These are phyloP conservation scores for Beauveria pseudobassiana DNA, from an alignment of 2,329 filamentous ascomycete genomes.

Conservation along the genomic window DNA sequence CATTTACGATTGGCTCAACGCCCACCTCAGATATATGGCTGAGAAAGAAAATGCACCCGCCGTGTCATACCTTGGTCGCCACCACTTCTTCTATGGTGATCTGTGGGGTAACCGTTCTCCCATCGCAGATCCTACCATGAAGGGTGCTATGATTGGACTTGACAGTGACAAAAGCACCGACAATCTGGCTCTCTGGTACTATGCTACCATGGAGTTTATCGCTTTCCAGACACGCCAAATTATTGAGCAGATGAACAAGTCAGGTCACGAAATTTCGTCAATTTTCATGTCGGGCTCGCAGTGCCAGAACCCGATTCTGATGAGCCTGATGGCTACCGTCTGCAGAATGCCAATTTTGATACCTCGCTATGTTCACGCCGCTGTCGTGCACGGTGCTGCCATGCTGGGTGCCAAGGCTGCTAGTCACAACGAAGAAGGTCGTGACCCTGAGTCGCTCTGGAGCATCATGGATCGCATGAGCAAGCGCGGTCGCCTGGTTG, in stretches of 20 bases:
- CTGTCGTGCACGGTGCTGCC: constrained; percentile 94
- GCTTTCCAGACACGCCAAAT: constrained; percentile 95
- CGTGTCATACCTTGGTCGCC: constrained; percentile 78
- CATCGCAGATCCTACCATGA: constrained; percentile 88
- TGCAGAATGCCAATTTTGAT: constrained; percentile 92
- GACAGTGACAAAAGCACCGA: constrained; percentile 81
- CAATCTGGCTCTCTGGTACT: constrained; percentile 85
- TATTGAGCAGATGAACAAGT: constrained; percentile 83
- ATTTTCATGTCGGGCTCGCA: constrained; percentile 99
- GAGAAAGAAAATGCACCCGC: constrained; percentile 63
- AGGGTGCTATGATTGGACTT: constrained; percentile 78
- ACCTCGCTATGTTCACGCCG: constrained; percentile 87
- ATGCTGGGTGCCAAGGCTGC: constrained; percentile 99
- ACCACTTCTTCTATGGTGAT: constrained; percentile 98
- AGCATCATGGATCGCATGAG: constrained; percentile 97
- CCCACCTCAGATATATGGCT: constrained; percentile 71
- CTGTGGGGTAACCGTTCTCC: constrained; percentile 95
- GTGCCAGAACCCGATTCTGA: constrained; percentile 90
- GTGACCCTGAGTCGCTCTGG: constrained; percentile 83
- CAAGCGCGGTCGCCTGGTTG: constrained; percentile 80
- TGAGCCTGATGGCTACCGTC: constrained; percentile 82
- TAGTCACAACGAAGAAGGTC: constrained; percentile 58
- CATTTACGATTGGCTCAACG: constrained; percentile 93
- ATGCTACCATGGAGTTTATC: constrained; percentile 96
- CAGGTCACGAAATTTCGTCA: constrained; percentile 78